A percentile compares a stretch with the other conserved stretches of the same genome.
phyloP scores from a whole-genome alignment of 1,139 yeast species.

The Taiozyma sp. region DNA sequence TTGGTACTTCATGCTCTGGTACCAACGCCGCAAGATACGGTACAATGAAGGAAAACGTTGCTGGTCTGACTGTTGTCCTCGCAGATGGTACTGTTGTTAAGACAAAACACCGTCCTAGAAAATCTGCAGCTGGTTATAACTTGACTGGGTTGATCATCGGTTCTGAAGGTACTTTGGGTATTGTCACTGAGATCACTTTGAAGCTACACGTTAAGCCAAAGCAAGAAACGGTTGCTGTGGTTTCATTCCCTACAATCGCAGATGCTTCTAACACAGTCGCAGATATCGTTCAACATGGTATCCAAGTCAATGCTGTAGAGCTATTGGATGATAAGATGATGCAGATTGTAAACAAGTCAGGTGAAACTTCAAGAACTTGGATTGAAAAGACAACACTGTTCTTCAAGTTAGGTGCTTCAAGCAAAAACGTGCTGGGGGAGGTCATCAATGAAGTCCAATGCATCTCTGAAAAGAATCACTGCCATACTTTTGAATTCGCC shows the following conservation, averaged over 20 bases:
- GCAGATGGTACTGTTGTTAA: constrained; percentile 76
- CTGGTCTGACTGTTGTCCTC: constrained; percentile 66
- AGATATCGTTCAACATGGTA: constrained; percentile 51
- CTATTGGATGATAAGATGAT: constrained; percentile 62
- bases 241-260: constrained; percentile 51
- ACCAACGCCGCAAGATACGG: constrained; percentile 75
- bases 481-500: constrained; percentile 50
- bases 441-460: constrained; percentile 53
- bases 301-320: constrained; percentile 67
- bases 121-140: constrained; percentile 75
- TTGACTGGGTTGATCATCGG: constrained; percentile 64
- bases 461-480: constrained; percentile 43
- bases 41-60: constrained; percentile 70
- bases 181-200: constrained; percentile 69
- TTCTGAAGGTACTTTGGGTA: constrained; percentile 72
- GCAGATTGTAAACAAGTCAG: constrained; percentile 56
- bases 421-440: constrained; percentile 48
- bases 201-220: constrained; percentile 62
- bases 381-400: constrained; percentile 73
- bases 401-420: constrained; percentile 69
- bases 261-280: constrained; percentile 67
- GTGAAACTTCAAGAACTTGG: constrained; percentile 60
- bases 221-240: constrained; percentile 60
- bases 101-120: constrained; percentile 68
- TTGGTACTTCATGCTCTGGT: constrained; percentile 73